Conservation (phyloP, 257 asterid species). For the Prunella vulgaris region DNA sequence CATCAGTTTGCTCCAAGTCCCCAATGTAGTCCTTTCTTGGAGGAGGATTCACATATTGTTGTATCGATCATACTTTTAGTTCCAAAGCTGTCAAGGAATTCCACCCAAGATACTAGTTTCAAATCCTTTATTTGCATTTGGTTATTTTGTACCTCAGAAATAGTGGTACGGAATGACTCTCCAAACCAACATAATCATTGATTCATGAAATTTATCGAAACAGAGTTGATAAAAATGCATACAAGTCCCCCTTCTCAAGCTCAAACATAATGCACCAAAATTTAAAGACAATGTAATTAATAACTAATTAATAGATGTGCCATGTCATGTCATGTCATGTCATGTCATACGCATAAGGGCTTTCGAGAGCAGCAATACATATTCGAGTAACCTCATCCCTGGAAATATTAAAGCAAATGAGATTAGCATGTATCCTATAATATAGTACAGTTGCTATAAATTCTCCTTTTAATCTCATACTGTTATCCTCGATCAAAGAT, state of each 20-base stretch:
- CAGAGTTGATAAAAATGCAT: too few species aligned
- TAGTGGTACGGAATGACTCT: too few species aligned
- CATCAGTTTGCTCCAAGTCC: conserved; percentile 62
- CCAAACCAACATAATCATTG: too few species aligned
- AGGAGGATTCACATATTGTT: conserved; percentile 94
- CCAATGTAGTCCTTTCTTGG: conserved; percentile 83
- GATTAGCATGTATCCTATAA: neutral
- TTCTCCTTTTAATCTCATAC: conserved; percentile 31
- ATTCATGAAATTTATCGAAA: too few species aligned
- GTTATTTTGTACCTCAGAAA: too few species aligned
- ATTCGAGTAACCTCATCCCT: conserved; percentile 90
- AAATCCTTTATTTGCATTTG: too few species aligned
- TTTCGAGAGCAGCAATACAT: conserved; percentile 81
- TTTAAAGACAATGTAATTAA: neutral
- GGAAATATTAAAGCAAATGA: conserved; percentile 45
- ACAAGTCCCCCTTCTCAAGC: neutral
- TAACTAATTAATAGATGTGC: neutral
- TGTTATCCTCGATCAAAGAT: conserved; percentile 80
- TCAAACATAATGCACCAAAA: neutral
- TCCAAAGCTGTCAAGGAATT: too few species aligned
- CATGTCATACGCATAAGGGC: conserved; percentile 86
- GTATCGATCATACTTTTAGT: too few species aligned
- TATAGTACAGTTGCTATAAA: neutral
- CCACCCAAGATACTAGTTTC: too few species aligned
- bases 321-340: too few species aligned